phyloP scores from a whole-genome alignment of 2,329 filamentous ascomycete genomes.

The Aspergillus sclerotialis region DNA sequence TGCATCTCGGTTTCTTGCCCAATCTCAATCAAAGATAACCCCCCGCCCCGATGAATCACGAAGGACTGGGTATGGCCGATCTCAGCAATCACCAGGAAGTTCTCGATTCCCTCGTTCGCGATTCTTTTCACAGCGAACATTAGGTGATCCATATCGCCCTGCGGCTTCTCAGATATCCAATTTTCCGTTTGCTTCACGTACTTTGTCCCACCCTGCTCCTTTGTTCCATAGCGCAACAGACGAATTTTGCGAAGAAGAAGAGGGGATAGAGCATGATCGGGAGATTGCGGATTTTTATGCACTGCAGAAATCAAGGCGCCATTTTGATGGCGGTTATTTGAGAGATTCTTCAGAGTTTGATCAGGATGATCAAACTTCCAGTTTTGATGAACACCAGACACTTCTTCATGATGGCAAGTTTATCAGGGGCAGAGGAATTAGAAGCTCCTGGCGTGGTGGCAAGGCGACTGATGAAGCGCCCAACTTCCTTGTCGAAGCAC shows the following conservation, averaged over 20 bases:
- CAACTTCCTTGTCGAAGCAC: constrained; percentile 26
- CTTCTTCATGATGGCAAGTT: constrained; percentile 31
- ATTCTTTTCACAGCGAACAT: constrained; percentile 45
- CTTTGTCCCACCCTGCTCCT: constrained; percentile 71
- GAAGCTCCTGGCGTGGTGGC: constrained; percentile 51
- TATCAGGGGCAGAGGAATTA: constrained; percentile 44
- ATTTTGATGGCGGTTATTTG: constrained; percentile 76
- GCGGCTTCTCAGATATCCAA: constrained; percentile 63
- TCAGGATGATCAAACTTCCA: constrained; percentile 58
- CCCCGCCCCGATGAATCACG: constrained; percentile 55
- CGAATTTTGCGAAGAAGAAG: constrained; percentile 86
- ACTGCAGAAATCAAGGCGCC: constrained; percentile 77
- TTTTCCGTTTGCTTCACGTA: constrained; percentile 74
- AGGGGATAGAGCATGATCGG: constrained; percentile 80
- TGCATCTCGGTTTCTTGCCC: constrained; percentile 91
- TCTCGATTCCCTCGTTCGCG: constrained; percentile 44
- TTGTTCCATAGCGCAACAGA: constrained; percentile 91
- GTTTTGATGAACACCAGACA: constrained; percentile 43
- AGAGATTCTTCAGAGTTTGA: constrained; percentile 82
- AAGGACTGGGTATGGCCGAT: constrained; percentile 42
- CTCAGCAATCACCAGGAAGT: constrained; percentile 35
- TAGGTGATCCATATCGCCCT: constrained; percentile 73
- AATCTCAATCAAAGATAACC: constrained; percentile 87
- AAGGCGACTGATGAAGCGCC: constrained; percentile 35
- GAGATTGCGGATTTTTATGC: constrained; percentile 94